Conservation (phyloP, 177 flowering plant species). For the Vitis hybrid region DNA sequence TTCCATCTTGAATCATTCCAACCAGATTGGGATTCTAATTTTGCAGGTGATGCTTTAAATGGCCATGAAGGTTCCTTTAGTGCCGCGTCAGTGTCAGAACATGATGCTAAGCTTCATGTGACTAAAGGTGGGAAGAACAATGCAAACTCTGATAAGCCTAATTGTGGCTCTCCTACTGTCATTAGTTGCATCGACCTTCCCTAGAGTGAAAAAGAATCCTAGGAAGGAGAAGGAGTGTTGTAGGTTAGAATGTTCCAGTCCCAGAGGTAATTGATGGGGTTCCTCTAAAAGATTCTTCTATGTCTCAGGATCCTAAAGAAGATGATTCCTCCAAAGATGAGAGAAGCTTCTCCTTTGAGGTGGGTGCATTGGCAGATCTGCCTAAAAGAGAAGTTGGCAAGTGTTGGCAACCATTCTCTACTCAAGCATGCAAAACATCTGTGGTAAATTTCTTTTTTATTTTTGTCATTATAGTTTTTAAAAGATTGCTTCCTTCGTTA, state of each 20-base stretch:
- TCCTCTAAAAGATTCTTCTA: conserved; percentile 13
- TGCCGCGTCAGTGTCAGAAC: conserved; percentile 13
- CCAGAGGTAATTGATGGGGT: conserved; percentile 13
- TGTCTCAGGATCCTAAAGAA: conserved; percentile 25
- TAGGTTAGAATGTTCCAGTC: conserved; percentile 9
- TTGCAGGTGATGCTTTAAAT: conserved; percentile 26
- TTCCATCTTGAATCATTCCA: neutral
- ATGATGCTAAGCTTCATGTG: conserved; percentile 9
- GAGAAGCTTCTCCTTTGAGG: conserved; percentile 58
- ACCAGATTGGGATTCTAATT: neutral
- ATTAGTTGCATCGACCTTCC: conserved; percentile 11
- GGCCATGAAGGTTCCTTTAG: conserved; percentile 8
- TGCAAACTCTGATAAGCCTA: conserved; percentile 24
- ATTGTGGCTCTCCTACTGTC: conserved; percentile 21
- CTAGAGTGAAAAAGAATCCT: conserved; percentile 7
- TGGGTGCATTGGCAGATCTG: conserved; percentile 37
- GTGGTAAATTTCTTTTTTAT: conserved; percentile 25
- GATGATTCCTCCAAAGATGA: conserved; percentile 35
- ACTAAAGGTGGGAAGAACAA: conserved; percentile 11
- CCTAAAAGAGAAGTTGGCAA: conserved; percentile 37
- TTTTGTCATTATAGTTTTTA: neutral
- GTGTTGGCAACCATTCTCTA: conserved; percentile 41
- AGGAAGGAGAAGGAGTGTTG: conserved; percentile 7
- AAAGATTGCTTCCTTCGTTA: neutral
- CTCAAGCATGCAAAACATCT: conserved; percentile 25